These are phyloP conservation scores for Tulasnella sp. DNA, from an alignment of 768 basidiomycete species.

Conservation along the genomic window DNA sequence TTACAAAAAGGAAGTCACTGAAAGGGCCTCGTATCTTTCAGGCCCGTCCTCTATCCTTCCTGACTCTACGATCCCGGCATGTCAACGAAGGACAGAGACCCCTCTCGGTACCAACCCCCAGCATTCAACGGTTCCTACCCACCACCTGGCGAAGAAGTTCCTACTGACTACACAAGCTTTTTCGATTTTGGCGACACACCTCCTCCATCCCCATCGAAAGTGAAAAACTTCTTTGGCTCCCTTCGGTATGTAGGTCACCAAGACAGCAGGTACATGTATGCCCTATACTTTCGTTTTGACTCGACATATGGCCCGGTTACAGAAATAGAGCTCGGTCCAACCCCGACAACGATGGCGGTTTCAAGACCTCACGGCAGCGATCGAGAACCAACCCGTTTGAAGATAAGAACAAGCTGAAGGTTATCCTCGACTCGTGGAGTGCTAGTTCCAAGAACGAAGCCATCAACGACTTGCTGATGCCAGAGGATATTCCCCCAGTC, in stretches of 20 bases:
- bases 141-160: neutral
- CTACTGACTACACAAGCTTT: conserved; percentile 9
- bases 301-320: neutral
- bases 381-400: conserved; percentile 5
- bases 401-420: neutral
- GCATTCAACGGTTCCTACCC: neutral
- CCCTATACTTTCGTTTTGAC: neutral
- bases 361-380: neutral
- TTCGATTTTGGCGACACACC: conserved; percentile 1
- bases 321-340: neutral
- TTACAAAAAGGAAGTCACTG: neutral
- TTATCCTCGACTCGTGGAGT: neutral
- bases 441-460: neutral
- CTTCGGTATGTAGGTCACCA: neutral
- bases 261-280: neutral
- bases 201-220: conserved; percentile 1
- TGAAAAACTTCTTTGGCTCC: neutral
- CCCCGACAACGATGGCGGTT: neutral
- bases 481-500: neutral
- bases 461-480: neutral
- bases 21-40: no score
- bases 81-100: neutral
- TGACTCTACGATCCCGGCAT: neutral
- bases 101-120: neutral
- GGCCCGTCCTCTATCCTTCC: neutral